Conservation (phyloP, 345 rosid species). For the Eucalyptus cladocalyx region DNA sequence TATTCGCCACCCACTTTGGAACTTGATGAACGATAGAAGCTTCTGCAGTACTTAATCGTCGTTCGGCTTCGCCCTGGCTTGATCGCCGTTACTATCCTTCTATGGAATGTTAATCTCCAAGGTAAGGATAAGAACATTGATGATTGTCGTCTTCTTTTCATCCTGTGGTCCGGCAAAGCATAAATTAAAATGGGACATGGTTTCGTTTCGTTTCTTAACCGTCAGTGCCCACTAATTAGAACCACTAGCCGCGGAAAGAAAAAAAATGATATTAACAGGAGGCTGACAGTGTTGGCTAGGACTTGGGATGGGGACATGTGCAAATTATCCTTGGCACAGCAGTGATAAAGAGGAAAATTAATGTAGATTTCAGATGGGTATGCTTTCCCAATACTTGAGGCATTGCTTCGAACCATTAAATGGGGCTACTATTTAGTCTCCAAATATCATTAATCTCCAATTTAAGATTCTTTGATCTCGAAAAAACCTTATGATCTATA, state of each 20-base stretch:
- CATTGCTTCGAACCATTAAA: background rate
- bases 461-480: background rate
- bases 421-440: background rate
- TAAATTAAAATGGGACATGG: background rate
- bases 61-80: background rate
- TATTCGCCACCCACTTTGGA: background rate
- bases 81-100: background rate
- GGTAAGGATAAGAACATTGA: background rate
- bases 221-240: background rate
- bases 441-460: background rate
- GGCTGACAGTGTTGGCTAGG: background rate
- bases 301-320: background rate
- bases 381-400: background rate
- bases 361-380: background rate
- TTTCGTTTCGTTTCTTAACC: background rate
- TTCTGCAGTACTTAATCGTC: background rate
- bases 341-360: background rate
- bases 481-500: background rate
- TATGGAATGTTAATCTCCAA: background rate
- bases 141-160: background rate
- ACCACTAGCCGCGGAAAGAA: background rate
- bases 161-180: background rate
- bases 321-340: background rate
- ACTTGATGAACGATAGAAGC: background rate
- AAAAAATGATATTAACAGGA: background rate